These are phyloP conservation scores for Sporothrix variecibatus DNA, from an alignment of 2,329 filamentous ascomycete species.

Conservation along the genomic window DNA sequence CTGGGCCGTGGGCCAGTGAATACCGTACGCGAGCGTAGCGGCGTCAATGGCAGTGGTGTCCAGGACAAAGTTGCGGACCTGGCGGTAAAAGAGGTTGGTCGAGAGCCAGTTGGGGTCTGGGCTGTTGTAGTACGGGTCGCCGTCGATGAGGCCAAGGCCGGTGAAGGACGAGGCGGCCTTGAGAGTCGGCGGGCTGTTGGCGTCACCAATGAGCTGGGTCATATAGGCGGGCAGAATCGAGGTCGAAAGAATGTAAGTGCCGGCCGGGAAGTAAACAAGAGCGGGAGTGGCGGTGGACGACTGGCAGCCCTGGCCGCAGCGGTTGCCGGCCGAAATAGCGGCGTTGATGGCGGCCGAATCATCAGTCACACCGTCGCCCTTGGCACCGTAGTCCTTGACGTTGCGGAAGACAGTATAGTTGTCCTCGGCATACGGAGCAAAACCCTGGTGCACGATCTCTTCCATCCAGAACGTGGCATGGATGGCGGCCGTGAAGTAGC, in stretches of 20 bases:
- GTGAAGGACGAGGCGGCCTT: slow-evolving; percentile 22
- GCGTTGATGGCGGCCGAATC: slow-evolving; percentile 73
- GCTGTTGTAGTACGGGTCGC: slow-evolving; percentile 34
- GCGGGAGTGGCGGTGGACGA: slow-evolving; percentile 29
- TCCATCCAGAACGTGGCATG: slow-evolving; percentile 39
- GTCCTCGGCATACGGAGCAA: slow-evolving; percentile 45
- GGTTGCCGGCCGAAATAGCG: slow-evolving; percentile 52
- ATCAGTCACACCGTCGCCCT: slow-evolving; percentile 60
- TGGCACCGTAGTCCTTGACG: slow-evolving; percentile 51
- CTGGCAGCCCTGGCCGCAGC: slow-evolving; percentile 28
- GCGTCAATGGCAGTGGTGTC: slow-evolving; percentile 56
- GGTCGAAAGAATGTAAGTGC: slow-evolving; percentile 29
- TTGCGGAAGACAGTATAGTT: slow-evolving; percentile 51
- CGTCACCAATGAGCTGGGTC: slow-evolving; percentile 31
- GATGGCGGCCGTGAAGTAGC: slow-evolving; percentile 35
- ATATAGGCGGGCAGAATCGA: slow-evolving; percentile 30
- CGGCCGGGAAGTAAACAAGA: slow-evolving; percentile 33
- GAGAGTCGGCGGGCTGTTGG: slow-evolving; percentile 28
- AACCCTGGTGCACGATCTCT: slow-evolving; percentile 44
- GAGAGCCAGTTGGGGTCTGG: slow-evolving; percentile 51
- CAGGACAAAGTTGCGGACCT: slow-evolving; percentile 59
- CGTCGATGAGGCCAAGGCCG: slow-evolving; percentile 35
- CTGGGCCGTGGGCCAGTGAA: slow-evolving; percentile 72
- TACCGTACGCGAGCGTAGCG: slow-evolving; percentile 51
- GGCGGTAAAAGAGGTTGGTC: slow-evolving; percentile 49